Evolutionary conservation across 1,139 yeast species (phyloP).

Genomic region (Arxiozyma bovina): DNA sequence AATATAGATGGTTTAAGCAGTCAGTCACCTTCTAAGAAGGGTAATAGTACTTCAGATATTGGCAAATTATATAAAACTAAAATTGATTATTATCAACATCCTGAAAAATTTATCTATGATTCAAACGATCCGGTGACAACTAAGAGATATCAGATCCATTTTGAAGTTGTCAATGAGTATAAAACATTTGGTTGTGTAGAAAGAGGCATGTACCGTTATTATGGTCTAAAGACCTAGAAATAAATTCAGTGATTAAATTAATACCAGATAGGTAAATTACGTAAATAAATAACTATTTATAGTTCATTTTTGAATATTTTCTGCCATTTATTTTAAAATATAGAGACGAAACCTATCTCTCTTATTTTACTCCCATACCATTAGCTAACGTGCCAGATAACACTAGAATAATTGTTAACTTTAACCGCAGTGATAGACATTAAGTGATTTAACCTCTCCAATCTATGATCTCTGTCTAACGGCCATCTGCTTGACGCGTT

Average conservation of each 20-base stretch:
- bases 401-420: too few relatives aligned
- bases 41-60: neutral
- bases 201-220: conserved; percentile 65
- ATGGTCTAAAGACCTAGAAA: conserved; percentile 37
- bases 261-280: neutral
- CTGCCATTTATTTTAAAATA: too few relatives aligned
- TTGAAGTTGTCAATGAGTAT: conserved; percentile 34
- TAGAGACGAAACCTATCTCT: too few relatives aligned
- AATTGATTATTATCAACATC: conserved; percentile 16
- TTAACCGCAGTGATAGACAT: too few relatives aligned
- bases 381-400: too few relatives aligned
- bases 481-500: neutral
- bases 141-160: conserved; percentile 22
- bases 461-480: too few relatives aligned
- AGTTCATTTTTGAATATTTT: neutral
- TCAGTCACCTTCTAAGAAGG: neutral
- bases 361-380: too few relatives aligned
- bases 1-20: neutral
- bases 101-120: conserved; percentile 23
- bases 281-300: neutral
- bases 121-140: conserved; percentile 22
- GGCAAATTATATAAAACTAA: conserved; percentile 4
- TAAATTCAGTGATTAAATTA: too few relatives aligned
- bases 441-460: too few relatives aligned
- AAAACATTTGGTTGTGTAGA: conserved; percentile 61